phyloP scores from a whole-genome alignment of 1,284 basidiomycete genomes.

The Irpex rosettiformis region DNA sequence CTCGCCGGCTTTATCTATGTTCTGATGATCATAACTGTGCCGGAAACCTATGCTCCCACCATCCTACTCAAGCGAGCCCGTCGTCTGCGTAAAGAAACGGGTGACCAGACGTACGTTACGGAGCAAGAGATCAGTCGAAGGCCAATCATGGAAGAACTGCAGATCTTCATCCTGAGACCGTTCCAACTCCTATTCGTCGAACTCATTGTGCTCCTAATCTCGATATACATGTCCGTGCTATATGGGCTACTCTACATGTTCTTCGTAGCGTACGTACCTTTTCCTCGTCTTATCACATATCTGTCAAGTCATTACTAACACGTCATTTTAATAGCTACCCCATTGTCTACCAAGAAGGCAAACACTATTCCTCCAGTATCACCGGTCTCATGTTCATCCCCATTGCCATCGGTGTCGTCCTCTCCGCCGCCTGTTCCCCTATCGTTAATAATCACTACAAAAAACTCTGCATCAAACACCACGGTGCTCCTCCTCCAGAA shows the following conservation, averaged over 20 bases:
- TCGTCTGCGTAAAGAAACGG: slow-evolving; percentile 34
- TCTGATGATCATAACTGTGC: slow-evolving; percentile 15
- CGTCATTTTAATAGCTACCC: slow-evolving; percentile 23
- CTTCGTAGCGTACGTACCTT: slow-evolving; percentile 11
- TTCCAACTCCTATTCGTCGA: slow-evolving; percentile 40
- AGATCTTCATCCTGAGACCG: slow-evolving; percentile 12
- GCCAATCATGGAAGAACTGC: slow-evolving; percentile 10
- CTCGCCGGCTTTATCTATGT: slow-evolving; percentile 9
- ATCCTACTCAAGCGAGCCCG: slow-evolving; percentile 41
- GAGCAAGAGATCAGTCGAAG: slow-evolving; percentile 31
- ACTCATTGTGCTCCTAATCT: slow-evolving; percentile 42
- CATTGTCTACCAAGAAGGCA: slow-evolving; percentile 40
- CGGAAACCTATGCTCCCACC: slow-evolving; percentile 42
- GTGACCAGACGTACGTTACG: slow-evolving; percentile 32
- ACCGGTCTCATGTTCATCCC: slow-evolving; percentile 45
- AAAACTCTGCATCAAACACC: slow-evolving; percentile 20
- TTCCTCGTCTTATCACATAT: not conserved
- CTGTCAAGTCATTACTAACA: not conserved
- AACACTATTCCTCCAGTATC: slow-evolving; percentile 38
- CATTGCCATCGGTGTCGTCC: slow-evolving; percentile 39
- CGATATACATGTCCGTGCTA: slow-evolving; percentile 43
- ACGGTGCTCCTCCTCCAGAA: slow-evolving; percentile 39
- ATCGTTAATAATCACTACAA: slow-evolving; percentile 35
- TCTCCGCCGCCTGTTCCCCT: slow-evolving; percentile 36
- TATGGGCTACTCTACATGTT: slow-evolving; percentile 29